Base-by-base conservation (phyloP, 2,329 filamentous ascomycete species). In the Sclerotinia sclerotiorum region DNA sequence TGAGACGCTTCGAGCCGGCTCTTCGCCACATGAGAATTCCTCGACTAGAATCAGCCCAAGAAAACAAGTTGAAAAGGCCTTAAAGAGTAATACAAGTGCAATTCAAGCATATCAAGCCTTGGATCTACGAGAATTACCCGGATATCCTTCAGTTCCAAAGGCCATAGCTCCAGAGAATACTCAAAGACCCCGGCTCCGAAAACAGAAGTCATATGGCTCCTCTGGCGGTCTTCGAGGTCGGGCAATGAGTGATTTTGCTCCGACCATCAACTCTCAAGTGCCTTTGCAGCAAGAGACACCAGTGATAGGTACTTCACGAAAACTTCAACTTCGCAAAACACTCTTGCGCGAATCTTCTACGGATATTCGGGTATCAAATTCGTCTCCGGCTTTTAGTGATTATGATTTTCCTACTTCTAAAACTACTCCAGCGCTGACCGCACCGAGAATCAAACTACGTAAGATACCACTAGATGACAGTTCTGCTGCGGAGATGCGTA, bases 71-170 rank as follows among this genome's bases (percentile, higher is more conserved):
- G 58, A 51, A 21, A n/a, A 62, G 29, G 46, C 8, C 10, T 49
- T 35, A 21, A 51, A 39, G 15, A 39, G 8, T 15, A 49, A 62
- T 62, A 11, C 13, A 15, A 2, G 24, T 49, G 7, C 46, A 17
- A n/a, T n/a, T n/a, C 27, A 61, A 61, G 57, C 57, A 48, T 61
- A 61, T 10, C 27, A 48, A 21, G 11, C 42, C 42, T 48, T 61
- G 17, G 57, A 61, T 61, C 46, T 39, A 49, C 44, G 46, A 62
- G 58, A 62, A 15, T 49, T 62, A 48, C 46, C 44, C 17, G 29
- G 58, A n/a, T 49, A 62, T 39, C 46, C 44, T 32, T 35, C 58
- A 7, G 4, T 48, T 24, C 44, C 13, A 1, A 35, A 51, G 24
- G n/a, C 21, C 6, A 1, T 39, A 7, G 2, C 15, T 8, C 3